Conservation (phyloP, 2,329 filamentous ascomycete species). For the Fusarium acutatum region DNA sequence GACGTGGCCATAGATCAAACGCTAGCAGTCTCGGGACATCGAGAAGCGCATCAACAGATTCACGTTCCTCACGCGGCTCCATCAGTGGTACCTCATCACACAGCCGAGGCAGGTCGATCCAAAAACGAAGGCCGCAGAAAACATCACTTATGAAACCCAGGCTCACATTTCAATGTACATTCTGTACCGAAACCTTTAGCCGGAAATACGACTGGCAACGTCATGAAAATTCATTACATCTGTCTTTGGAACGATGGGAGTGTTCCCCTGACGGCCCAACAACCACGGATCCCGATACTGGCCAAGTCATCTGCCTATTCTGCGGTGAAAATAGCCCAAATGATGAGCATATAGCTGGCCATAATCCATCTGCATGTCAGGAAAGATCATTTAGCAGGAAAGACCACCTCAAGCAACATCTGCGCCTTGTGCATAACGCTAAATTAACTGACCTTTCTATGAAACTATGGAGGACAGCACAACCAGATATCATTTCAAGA, state of each 20-base stretch:
- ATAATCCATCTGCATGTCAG: constrained; percentile 56
- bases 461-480: constrained; percentile 48
- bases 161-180: constrained; percentile 52
- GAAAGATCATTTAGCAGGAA: constrained; percentile 57
- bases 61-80: constrained; percentile 18
- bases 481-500: constrained; percentile 47
- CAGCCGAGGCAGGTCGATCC: constrained; percentile 7
- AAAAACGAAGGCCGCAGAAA: constrained; percentile 6
- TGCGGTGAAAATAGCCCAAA: constrained; percentile 46
- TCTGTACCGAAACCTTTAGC: constrained; percentile 55
- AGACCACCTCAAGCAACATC: constrained; percentile 54
- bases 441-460: constrained; percentile 44
- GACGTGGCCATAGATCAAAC: constrained; percentile 16
- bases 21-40: constrained; percentile 27
- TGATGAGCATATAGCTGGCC: constrained; percentile 44
- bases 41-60: constrained; percentile 27
- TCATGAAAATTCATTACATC: constrained; percentile 59
- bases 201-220: constrained; percentile 58
- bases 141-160: constrained; percentile 8
- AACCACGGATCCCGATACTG: constrained; percentile 48
- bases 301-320: constrained; percentile 45
- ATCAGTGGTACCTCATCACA: constrained; percentile 15
- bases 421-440: constrained; percentile 52
- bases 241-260: constrained; percentile 57
- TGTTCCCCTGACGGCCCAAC: constrained; percentile 48